Base-by-base conservation (phyloP, 1,139 yeast genomes). In the Pichia sp. region DNA sequence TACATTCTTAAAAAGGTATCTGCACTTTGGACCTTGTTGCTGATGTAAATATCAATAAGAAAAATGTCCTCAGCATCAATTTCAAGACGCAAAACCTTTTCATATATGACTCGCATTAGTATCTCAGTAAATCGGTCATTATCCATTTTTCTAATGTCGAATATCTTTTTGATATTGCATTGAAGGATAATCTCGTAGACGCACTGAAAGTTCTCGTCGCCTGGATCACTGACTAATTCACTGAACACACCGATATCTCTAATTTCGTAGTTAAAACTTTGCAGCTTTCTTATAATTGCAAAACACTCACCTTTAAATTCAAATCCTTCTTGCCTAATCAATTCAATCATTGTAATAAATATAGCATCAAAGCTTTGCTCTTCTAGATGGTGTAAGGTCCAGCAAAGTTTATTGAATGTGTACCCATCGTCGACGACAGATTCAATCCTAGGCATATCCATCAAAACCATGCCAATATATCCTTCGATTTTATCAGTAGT, bases 1-100 rank as follows among this genome's bases (percentile, higher is more conserved):
- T 52, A 37, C 48, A 52, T 54, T 40, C 62, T 49, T 9, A 60
- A 38, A 16, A 34, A 43, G 3, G 55, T 53, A 29, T 48, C 44
- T 8, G 45, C 48, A n/a, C 55, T 48, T 26, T 47, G 45, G 27
- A 53, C 32, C 6, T 47, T 42, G 33, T 48, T 49, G 38, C 42
- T 52, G 3, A 57, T 39, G 1, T 49, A 39, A 23, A 54, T 33
- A 37, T 58, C 61, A 32, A 59, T 42, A 43, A 50, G 48, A 42
- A 58, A 58, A 5, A 58, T 49, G 43, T 55, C 55, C 33, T 53
- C 56, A 26, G 33, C 11, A 31, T 8, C 33, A 31, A 31, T 31
- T 31, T 31, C 33, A 31, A 31, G 8, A 31, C 33, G 10, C 33
- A 11, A 11, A 8, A 8, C 33, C 11, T 31, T 31, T 31, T 31